Percentiles rank a stretch among this genome's conserved stretches.
phyloP scores from a whole-genome alignment of 805 yeast genomes.

The Saturnispora besseyi region DNA sequence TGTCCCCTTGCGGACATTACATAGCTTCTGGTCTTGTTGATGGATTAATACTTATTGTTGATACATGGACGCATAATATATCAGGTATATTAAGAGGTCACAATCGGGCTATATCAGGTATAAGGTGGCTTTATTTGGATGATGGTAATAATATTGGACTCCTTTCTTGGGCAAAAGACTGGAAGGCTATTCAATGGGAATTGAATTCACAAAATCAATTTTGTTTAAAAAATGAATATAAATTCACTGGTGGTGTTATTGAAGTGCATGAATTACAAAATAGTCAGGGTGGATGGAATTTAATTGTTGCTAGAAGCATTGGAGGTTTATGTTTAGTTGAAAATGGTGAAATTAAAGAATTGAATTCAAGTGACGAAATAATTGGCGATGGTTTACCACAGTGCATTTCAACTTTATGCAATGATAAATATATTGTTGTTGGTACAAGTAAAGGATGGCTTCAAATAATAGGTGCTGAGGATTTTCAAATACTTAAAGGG shows the following conservation, averaged over 20 bases:
- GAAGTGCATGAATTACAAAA: constrained; percentile 1
- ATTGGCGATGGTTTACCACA: neutral
- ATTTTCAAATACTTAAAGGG: constrained; percentile 31
- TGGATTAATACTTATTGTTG: constrained; percentile 68
- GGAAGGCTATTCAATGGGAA: constrained; percentile 53
- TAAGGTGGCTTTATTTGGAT: constrained; percentile 48
- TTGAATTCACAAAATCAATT: constrained; percentile 24
- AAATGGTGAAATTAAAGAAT: neutral
- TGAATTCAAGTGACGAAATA: neutral
- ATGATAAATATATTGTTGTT: constrained; percentile 49
- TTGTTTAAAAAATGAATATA: constrained; percentile 13
- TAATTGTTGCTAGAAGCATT: constrained; percentile 6
- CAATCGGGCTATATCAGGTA: constrained; percentile 59
- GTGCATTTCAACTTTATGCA: constrained; percentile 16
- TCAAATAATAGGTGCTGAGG: constrained; percentile 34
- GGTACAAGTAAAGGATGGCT: constrained; percentile 82
- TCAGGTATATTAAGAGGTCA: constrained; percentile 57
- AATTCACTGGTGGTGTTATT: constrained; percentile 13
- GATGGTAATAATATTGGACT: constrained; percentile 45
- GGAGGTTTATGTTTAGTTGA: constrained; percentile 5
- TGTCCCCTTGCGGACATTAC: constrained; percentile 73
- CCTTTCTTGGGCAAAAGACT: constrained; percentile 68
- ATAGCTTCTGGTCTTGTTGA: constrained; percentile 71
- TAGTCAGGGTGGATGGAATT: constrained; percentile 1
- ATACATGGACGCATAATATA: constrained; percentile 56